Conservation (phyloP, 2,329 filamentous ascomycete genomes). For the Macrophomina phaseolina region DNA sequence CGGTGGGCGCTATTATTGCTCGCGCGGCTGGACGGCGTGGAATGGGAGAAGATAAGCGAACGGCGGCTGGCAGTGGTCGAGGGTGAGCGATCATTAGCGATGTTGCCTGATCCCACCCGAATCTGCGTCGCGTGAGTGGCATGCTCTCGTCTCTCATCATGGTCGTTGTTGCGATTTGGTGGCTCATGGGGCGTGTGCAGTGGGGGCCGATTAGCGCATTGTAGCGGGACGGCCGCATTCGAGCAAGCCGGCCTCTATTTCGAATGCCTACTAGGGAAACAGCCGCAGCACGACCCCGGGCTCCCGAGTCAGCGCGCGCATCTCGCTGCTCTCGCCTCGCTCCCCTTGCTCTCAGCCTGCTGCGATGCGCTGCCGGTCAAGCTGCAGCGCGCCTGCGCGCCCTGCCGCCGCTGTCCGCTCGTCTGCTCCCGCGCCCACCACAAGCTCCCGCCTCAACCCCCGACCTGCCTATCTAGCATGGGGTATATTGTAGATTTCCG, state of each 20-base stretch:
- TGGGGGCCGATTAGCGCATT: constrained; percentile 15
- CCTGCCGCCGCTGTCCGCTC: no score
- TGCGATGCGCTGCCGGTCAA: neutral
- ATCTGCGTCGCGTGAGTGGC: neutral
- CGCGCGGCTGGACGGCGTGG: neutral
- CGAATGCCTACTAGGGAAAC: constrained; percentile 14
- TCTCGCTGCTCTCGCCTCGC: constrained; percentile 9
- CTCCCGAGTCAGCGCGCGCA: constrained; percentile 20
- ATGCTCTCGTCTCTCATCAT: neutral
- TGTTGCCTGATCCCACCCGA: neutral
- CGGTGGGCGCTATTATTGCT: neutral
- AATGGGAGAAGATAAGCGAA: constrained; percentile 18
- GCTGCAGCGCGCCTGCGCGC: neutral
- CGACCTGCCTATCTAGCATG: constrained; percentile 2
- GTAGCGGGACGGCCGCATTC: constrained; percentile 1
- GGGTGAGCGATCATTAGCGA: neutral
- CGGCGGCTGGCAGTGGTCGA: neutral
- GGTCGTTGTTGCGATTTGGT: neutral
- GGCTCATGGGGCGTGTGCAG: neutral
- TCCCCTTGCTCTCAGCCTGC: constrained; percentile 1
- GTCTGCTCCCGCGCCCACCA: constrained; percentile 17
- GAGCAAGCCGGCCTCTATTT: constrained; percentile 14
- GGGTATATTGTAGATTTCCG: neutral
- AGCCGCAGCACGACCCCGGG: constrained; percentile 19
- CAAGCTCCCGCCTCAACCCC: constrained; percentile 9